These are phyloP conservation scores for Fomitopsis schrenkii DNA, from an alignment of 1,284 basidiomycete species.

Conservation along the genomic window DNA sequence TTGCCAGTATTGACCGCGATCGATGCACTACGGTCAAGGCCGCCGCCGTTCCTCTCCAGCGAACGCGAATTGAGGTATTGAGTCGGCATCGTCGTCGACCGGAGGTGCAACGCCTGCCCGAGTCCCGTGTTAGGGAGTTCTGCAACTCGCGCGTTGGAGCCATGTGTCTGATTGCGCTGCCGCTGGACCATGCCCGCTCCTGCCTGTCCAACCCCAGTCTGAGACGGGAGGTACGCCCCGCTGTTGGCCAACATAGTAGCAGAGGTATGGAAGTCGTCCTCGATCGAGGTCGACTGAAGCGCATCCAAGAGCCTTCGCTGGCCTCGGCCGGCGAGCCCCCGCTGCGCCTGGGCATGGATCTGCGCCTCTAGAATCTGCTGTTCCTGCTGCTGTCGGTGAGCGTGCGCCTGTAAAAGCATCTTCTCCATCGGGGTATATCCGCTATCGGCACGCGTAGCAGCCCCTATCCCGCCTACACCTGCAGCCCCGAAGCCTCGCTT, in stretches of 20 bases:
- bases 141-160: constrained; percentile 13
- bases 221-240: not conserved
- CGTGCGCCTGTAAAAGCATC: constrained; percentile 59
- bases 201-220: constrained; percentile 6
- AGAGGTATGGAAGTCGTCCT: not conserved
- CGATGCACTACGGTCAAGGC: not conserved
- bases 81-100: constrained; percentile 26
- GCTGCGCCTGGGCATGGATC: not conserved
- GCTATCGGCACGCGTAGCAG: constrained; percentile 24
- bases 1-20: constrained; percentile 1
- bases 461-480: not conserved
- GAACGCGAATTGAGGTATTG: constrained; percentile 16
- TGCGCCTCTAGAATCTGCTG: constrained; percentile 15
- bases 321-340: not conserved
- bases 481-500: constrained; percentile 14
- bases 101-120: constrained; percentile 17
- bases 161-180: constrained; percentile 27
- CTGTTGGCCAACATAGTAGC: not conserved
- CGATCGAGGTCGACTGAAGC: not conserved
- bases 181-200: constrained; percentile 14
- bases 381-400: constrained; percentile 27
- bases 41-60: constrained; percentile 3
- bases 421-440: constrained; percentile 68
- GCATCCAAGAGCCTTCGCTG: not conserved
- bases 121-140: constrained; percentile 7